Evolutionary conservation across 257 asterid genomes (phyloP).

Genomic region (Gentiana straminea): DNA sequence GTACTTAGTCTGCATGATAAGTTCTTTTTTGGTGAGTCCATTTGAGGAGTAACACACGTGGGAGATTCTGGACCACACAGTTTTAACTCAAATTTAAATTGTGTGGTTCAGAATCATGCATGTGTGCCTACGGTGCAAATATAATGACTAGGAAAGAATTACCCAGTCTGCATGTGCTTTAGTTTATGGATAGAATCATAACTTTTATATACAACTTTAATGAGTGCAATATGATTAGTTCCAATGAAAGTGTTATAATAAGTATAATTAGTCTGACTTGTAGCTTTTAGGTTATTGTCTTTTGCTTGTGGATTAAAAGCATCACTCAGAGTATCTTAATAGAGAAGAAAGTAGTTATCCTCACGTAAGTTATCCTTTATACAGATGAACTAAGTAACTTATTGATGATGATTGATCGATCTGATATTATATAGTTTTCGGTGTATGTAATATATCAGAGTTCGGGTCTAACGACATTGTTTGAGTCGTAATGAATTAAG

Average conservation of each 20-base stretch:
- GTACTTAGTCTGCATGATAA: no score
- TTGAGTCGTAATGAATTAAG: background rate
- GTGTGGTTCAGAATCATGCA: no score
- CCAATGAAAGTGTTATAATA: background rate
- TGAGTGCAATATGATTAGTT: slow-evolving; percentile 9
- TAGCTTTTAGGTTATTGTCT: background rate
- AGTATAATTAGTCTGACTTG: background rate
- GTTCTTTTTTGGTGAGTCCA: no score
- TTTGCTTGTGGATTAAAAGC: background rate
- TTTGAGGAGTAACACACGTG: no score
- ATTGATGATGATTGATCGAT: no score
- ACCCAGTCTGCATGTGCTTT: no score
- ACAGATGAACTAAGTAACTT: background rate
- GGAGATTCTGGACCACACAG: no score
- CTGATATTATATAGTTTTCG: background rate
- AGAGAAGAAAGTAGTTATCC: slow-evolving; percentile 14
- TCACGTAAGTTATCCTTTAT: slow-evolving; percentile 10
- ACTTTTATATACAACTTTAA: background rate
- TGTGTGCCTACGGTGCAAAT: no score
- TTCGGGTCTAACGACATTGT: background rate
- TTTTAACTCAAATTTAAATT: no score
- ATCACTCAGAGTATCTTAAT: slow-evolving; percentile 8
- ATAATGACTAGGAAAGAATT: no score
- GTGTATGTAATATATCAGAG: slow-evolving; percentile 3
- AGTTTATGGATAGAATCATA: background rate